phyloP scores from a whole-genome alignment of 169 alveolate genomes.

The Plasmodium chabaudi region DNA sequence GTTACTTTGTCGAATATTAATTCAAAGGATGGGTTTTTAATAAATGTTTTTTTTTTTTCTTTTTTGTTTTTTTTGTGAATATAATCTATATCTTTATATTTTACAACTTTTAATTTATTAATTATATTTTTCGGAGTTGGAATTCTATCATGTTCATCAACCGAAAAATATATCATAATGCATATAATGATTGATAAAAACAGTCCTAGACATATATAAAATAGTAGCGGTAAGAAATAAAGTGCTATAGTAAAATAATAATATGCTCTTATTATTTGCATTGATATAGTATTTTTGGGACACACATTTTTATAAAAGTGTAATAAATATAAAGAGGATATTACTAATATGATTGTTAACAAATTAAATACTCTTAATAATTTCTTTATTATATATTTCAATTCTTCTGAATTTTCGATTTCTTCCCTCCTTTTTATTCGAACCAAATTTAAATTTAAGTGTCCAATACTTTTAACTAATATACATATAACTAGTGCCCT shows the following conservation, averaged over 20 bases:
- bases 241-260: conserved; percentile 45
- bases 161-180: conserved; percentile 46
- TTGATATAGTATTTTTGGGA: conserved; percentile 19
- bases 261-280: conserved; percentile 30
- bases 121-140: conserved; percentile 72
- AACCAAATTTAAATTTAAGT: conserved; percentile 11
- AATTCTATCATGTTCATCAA: conserved; percentile 52
- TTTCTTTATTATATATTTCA: conserved; percentile 4
- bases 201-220: conserved; percentile 51
- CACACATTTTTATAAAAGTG: conserved; percentile 58
- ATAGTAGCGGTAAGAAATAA: conserved; percentile 49
- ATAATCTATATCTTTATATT: conserved; percentile 67
- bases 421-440: conserved; percentile 24
- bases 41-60: conserved; percentile 15
- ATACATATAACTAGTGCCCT: conserved; percentile 30
- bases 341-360: conserved; percentile 19
- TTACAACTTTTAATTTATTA: conserved; percentile 74
- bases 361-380: conserved; percentile 34
- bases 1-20: conserved; percentile 49
- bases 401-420: conserved; percentile 28
- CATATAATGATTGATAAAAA: conserved; percentile 59
- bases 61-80: conserved; percentile 16
- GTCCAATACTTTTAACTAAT: conserved; percentile 24
- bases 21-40: conserved; percentile 71
- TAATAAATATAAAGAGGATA: conserved; percentile 33